phyloP scores from a whole-genome alignment of 306 rosid species.

The Fragaria ananassa region DNA sequence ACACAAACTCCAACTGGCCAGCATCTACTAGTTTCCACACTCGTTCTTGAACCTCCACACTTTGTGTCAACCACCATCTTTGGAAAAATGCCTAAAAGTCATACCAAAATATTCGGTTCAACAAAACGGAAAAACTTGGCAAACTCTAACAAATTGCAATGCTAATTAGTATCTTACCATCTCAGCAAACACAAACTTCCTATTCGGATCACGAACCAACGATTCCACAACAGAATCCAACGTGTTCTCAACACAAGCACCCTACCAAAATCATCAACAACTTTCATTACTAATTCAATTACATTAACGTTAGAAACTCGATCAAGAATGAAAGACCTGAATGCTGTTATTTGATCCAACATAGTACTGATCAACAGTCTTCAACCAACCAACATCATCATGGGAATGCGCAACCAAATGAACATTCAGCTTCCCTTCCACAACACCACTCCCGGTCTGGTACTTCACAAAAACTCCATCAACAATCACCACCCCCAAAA shows the following conservation, averaged over 20 bases:
- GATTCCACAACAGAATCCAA: conserved; percentile 75
- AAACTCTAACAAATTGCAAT: no score
- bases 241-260: conserved; percentile 76
- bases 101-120: neutral
- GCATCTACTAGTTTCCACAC: conserved; percentile 59
- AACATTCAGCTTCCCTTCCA: conserved; percentile 71
- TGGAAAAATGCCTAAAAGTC: conserved; percentile 62
- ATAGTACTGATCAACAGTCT: conserved; percentile 81
- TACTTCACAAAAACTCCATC: conserved; percentile 46
- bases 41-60: conserved; percentile 47
- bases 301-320: neutral
- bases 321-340: conserved; percentile 43
- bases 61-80: conserved; percentile 82
- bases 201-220: conserved; percentile 65
- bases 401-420: conserved; percentile 82
- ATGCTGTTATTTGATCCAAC: conserved; percentile 76
- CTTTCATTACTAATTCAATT: neutral
- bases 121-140: neutral
- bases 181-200: conserved; percentile 82
- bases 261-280: conserved; percentile 32
- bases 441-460: conserved; percentile 45
- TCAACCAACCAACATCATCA: conserved; percentile 94
- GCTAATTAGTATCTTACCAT: conserved; percentile 42
- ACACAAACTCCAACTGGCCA: conserved; percentile 78
- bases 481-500: conserved; percentile 26